Base-by-base conservation (phyloP, 257 asterid species). In the Schizonepeta tenuifolia region DNA sequence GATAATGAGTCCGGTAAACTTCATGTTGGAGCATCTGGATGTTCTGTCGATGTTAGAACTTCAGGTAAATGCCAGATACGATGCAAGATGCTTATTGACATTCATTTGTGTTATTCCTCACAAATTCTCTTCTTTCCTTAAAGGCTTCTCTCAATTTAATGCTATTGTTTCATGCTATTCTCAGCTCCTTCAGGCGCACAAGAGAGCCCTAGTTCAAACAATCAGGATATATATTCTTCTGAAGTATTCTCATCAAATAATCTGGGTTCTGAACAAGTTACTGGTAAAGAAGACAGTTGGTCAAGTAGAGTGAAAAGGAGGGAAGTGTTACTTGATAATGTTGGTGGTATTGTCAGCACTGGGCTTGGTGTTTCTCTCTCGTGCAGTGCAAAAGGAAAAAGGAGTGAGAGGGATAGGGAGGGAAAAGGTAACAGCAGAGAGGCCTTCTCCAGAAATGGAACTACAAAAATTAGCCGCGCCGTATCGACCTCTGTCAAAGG, bases 331-430 rank as follows among this genome's bases (percentile, higher is more conserved):
- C 93, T 86, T 75, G 96, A 87, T 74, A 91, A 87, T 78, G 90
- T 90, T 55, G 95, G 96, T 56, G 86, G 83, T 72, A 76, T 76
- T 28, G 69, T 81, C 72, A 82, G 84, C 75, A 46, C 78, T 59
- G 90, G 90, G 65, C 76, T 85, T 80, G 89, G 87, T 51, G 86
- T 82, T 78, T 85, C 96, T 60, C 88, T 87, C 77, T 68, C 87
- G 61, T 82, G 90, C 89, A 83, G 84, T 83, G 86, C 93, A 18
- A 93, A 88, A 81, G 98, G 97, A 47, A 93, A 90, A 79, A 82
- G 98, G 85, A 93, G 97, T 62, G 98, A 85, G 80, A 87, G 96
- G 76, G 89, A 84, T 53, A 81, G 89, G 70, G 98, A 88, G 74
- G 97, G 98, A 60, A 90, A 90, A 79, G 97, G 97, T 51, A 84